Base-by-base conservation (phyloP, 768 basidiomycete genomes). In the Kwoniella sp. region DNA sequence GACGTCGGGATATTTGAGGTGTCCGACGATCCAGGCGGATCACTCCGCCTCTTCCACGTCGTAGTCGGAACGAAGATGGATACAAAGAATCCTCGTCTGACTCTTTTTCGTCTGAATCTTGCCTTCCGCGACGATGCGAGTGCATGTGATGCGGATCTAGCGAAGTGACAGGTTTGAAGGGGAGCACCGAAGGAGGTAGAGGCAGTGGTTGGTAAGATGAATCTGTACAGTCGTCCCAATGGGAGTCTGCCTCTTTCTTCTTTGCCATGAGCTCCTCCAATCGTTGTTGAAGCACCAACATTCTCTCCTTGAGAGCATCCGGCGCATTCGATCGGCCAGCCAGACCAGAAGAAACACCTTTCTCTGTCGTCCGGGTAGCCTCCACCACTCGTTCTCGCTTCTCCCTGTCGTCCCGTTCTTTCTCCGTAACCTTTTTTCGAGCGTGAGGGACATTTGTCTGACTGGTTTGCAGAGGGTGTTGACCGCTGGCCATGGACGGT, bases 161-260 rank as follows among this genome's bases (percentile, higher is more conserved):
- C 64, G 64, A 70, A 40, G 55, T 76, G 54, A 59, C 50, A 51
- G 70, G 68, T 55, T 71, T 71, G 54, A 67, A 80, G 64, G 71
- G 77, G 4, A 77, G 74, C 3, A 63, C 85, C 2, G 87, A 79
- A 36, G 85, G 85, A 0, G 90, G 81, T 0, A 83, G 78, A 0
- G 85, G 84, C 0, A 84, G 82, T 5, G 86, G 82, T 74, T 92
- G 89, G 73, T 88, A 93, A 1, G 88, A 83, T 65, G 85, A 62
- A 80, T 96, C 93, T 67, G 91, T 84, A 56, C 84, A 83, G 74
- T 97, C 93, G 69, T 95, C 93, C 88, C 91, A 95, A 54, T 86
- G 85, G 53, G 87, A 85, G 71, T 93, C 90, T 52, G 83, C 79
- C 53, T 92, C 89, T 75, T 88, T 88, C 77, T 88, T 87, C 53